phyloP scores from a whole-genome alignment of 2,329 filamentous ascomycete species.

The Shiraia sp. region DNA sequence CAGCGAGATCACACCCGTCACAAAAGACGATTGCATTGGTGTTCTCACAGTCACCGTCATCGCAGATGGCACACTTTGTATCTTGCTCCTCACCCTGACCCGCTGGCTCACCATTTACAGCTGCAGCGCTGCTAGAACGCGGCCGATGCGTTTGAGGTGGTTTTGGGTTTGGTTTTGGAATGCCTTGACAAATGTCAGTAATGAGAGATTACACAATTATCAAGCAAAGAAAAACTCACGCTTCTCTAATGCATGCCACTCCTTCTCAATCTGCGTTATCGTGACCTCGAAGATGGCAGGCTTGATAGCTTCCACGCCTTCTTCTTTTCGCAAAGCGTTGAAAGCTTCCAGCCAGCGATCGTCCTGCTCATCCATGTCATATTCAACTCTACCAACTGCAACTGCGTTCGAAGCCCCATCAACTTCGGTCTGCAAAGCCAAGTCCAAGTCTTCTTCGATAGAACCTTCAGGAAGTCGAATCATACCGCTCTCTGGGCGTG shows the following conservation, averaged over 20 bases:
- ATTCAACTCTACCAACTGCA: conserved; percentile 80
- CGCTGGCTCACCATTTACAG: conserved; percentile 89
- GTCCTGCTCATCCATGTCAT: conserved; percentile 99
- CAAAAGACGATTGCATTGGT: conserved; percentile 99
- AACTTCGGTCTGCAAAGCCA: conserved; percentile 61
- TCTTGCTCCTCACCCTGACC: conserved; percentile 87
- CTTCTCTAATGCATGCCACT: conserved; percentile 96
- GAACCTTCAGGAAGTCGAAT: conserved; percentile 65
- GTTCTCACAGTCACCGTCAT: conserved; percentile 99
- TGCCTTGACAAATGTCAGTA: conserved; percentile 49
- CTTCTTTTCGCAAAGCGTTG: conserved; percentile 74
- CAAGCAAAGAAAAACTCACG: conserved; percentile 47
- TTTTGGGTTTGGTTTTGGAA: conserved; percentile 95
- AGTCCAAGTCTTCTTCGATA: conserved; percentile 66
- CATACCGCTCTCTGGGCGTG: conserved; percentile 74
- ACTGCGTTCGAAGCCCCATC: conserved; percentile 58
- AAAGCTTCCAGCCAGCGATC: conserved; percentile 91
- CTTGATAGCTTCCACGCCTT: conserved; percentile 80
- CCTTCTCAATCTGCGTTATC: conserved; percentile 98
- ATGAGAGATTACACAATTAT: not conserved
- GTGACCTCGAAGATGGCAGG: conserved; percentile 96
- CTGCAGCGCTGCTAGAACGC: conserved; percentile 88
- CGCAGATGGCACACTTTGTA: conserved; percentile 95
- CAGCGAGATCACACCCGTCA: conserved; percentile 94
- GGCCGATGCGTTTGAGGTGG: conserved; percentile 93